Evolutionary conservation across 768 basidiomycete genomes (phyloP), one percentile per base, ranked within the genome.

Genomic region (Podaxis rugospora): DNA sequence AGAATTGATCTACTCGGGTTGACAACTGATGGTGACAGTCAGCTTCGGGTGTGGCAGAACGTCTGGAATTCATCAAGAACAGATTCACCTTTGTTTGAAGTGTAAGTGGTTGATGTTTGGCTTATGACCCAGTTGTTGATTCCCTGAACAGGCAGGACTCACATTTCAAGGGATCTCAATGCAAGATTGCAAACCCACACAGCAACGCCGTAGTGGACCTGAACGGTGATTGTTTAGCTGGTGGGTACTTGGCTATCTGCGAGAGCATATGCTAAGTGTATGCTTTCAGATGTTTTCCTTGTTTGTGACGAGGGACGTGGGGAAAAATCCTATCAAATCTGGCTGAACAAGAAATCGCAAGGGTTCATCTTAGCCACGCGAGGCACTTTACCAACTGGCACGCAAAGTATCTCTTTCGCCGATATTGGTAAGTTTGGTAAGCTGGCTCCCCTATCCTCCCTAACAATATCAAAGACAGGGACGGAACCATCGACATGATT

Each of bases 401-500:
- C 85, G 3, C 93, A 92, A 64, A 76, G 87, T 0, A 83, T 98
- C 27, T 83, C 89, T 0, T 98, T 99, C 66, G 94, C 90, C 42
- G 96, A 99, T 65, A 83, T 98, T 65, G 91, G 95, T 93, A 68
- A 59, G 79, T 72, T 42, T 39, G 18, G 13, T 32, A 35, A 44
- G 1, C 61, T 4, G n/a, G 51, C 16, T 55, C 55, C 21, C 5
- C 57, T 35, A 51, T n/a, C 42, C 18, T 3, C 7, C n/a, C 35
- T 60, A 28, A 63, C 57, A 40, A 53, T 62, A 44, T 27, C 54
- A 1, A 62, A 90, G 95, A 98, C 68, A 87, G 97, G 5, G 97
- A 98, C 66, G 97, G 97, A 0, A 95, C 96, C 0, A 90, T 98
- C 35, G 97, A 98, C 71, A 86, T 98, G 82, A 80, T 99, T 49